Base-by-base conservation (phyloP, 768 basidiomycete species). In the Hypholoma sublateritium region DNA sequence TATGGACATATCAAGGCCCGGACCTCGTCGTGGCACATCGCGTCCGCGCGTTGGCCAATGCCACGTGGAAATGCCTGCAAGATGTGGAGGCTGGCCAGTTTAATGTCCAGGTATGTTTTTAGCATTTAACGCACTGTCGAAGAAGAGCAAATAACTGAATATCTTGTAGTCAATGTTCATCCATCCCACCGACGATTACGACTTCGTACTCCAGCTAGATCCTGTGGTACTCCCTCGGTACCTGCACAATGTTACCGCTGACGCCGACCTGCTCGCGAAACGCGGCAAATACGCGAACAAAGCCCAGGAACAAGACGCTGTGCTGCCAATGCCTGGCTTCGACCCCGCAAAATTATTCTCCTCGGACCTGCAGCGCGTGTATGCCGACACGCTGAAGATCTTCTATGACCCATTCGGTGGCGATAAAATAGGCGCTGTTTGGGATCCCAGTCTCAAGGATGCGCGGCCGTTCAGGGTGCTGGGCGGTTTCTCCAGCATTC, bases 401-500 rank as follows among this genome's bases (percentile, higher is more conserved):
- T 99, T 98, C 77, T 84, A 85, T 63, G 95, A 98, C 61, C 75
- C 82, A 0, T 79, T 85, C 34, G 97, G 97, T 12, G 93, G 95
- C 0, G 77, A 83, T 55, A 75, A 77, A 34, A 88, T 95, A 50
- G 95, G 92, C 5, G 86, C 80, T 0, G 86, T 97, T 1, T 98
- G 94, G 93, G 91, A 95, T 64, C 88, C 92, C 5, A 77, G 76
- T 13, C 72, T 92, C 34, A 81, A 80, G 55, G 73, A 79, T 22
- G 71, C 83, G 1, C 75, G 87, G 45, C 78, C 85, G 4, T 93
- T 95, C 77, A 85, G 89, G 59, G 91, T 93, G 6, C 76, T 95
- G 44, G 85, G 89, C 22, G 89, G 89, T 9, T 96, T 89, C 71
- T 93, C 91, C 0, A 84, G 85, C 54, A 71, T 70, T 16, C 93